Evolutionary conservation across 31 red algal species (phyloP).

Genomic region (Asparagopsis taxiformis): DNA sequence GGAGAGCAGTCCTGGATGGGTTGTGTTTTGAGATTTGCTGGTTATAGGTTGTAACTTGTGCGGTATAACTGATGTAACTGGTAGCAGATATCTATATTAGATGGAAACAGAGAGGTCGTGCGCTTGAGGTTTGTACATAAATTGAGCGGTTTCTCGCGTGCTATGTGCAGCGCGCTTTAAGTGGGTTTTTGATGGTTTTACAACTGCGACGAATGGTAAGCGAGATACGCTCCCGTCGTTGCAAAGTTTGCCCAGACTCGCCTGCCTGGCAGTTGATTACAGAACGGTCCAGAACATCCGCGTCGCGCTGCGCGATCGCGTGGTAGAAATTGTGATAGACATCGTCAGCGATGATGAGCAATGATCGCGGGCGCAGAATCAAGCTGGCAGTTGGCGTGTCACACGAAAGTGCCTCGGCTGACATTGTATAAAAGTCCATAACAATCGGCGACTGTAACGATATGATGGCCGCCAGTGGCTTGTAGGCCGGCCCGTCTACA

Average conservation of each 20-base stretch:
- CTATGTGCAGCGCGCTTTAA: too few relatives aligned
- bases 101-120: too few relatives aligned
- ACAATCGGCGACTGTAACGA: constrained; percentile 51
- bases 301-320: constrained; percentile 54
- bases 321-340: constrained; percentile 74
- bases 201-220: constrained; percentile 26
- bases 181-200: constrained; percentile 16
- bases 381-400: not conserved
- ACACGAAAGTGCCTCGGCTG: too few relatives aligned
- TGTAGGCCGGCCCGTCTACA: constrained; percentile 82
- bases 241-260: constrained; percentile 1
- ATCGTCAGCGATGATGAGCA: constrained; percentile 46
- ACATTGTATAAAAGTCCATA: constrained; percentile 75
- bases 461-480: constrained; percentile 72
- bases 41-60: too few relatives aligned
- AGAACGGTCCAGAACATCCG: constrained; percentile 20
- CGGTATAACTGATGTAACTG: too few relatives aligned
- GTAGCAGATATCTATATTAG: too few relatives aligned
- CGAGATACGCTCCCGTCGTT: constrained; percentile 47
- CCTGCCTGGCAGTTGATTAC: constrained; percentile 24
- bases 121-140: too few relatives aligned
- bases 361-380: constrained; percentile 27
- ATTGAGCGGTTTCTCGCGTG: too few relatives aligned
- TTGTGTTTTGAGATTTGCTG: too few relatives aligned
- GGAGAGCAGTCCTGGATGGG: too few relatives aligned